Evolutionary conservation across 805 yeast species (phyloP), one percentile per base, ranked within the genome.

Genomic region (Kuraishia capsulata): DNA sequence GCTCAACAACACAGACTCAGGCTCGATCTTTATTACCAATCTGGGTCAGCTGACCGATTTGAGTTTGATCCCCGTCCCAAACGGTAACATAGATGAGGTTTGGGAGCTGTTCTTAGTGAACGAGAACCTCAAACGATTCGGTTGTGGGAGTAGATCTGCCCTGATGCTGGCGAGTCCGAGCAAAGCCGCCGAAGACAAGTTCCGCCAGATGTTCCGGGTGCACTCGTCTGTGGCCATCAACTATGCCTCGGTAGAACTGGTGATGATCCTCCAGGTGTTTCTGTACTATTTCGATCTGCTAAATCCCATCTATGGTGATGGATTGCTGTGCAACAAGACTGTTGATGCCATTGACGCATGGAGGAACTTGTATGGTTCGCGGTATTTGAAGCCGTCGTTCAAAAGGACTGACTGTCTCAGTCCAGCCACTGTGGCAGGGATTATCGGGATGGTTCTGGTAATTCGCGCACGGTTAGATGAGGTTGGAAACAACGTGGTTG

Each of bases 101-200:
- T 75, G 80, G 66, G 65, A 65, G 17, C 58, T 63, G 33, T 90
- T 85, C 52, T 71, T 73, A 37, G 76, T 85, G 8, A 89, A 88
- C 53, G 78, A 84, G 39, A 79, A 88, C 57, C 62, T 92, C 49
- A 75, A 82, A 46, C 73, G 85, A 48, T 56, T 88, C 38, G 77
- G 79, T 18, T 90, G 97, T 57, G 82, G 87, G 38, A 94, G 97
- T 8, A 66, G 98, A 42, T 78, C 95, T 0, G 81, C 88, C 0
- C 66, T 88, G 34, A 59, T 87, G 25, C 65, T 84, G 10, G 67
- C 78, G n/a, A 66, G 67, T 23, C 86, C 95, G 0, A 64, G 94
- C 0, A 85, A 77, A 48, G 83, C 96, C 0, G 73, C 80, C 5
- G 83, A 77, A 44, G 89, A 84, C 47, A 90, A 88, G 52, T 89